A percentile compares a stretch with the other conserved stretches of the same genome.
Conservation (phyloP, 2,329 filamentous ascomycete species). For the Verticillium albo-atrum region DNA sequence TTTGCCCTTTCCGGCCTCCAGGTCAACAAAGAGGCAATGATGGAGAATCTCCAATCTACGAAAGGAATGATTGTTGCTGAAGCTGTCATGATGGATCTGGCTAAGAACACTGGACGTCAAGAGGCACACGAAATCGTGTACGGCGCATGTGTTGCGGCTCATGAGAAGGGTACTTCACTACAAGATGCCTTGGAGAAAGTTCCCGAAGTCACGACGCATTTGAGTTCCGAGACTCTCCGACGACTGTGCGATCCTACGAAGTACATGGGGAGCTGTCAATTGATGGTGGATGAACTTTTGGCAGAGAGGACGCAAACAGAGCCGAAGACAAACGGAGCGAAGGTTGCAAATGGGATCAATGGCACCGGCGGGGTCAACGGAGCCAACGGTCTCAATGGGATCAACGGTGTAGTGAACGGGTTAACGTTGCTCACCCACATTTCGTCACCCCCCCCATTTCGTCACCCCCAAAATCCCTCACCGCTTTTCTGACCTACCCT, state of each 20-base stretch:
- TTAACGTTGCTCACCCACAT: background rate
- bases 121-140: conserved; percentile 53
- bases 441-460: background rate
- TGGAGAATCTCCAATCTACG: conserved; percentile 44
- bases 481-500: too few relatives aligned
- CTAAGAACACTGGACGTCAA: conserved; percentile 45
- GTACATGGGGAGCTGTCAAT: conserved; percentile 11
- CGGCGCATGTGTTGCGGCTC: conserved; percentile 44
- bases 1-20: conserved; percentile 47
- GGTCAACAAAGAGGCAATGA: conserved; percentile 45
- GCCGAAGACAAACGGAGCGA: too few relatives aligned
- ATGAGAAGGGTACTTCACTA: conserved; percentile 36
- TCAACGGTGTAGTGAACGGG: too few relatives aligned
- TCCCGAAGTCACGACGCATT: too few relatives aligned
- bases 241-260: conserved; percentile 10
- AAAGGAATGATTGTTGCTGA: conserved; percentile 51
- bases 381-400: too few relatives aligned
- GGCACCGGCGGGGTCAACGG: too few relatives aligned
- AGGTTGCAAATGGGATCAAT: too few relatives aligned
- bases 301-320: background rate
- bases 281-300: conserved; percentile 12
- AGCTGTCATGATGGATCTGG: conserved; percentile 58
- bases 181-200: conserved; percentile 26
- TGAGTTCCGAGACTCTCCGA: conserved; percentile 10
- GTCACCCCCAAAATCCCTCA: background rate